A percentile compares a stretch with the other conserved stretches of the same genome.
Evolutionary conservation across 1,284 basidiomycete species (phyloP).

Genomic region (Limonomyces culmigenus): DNA sequence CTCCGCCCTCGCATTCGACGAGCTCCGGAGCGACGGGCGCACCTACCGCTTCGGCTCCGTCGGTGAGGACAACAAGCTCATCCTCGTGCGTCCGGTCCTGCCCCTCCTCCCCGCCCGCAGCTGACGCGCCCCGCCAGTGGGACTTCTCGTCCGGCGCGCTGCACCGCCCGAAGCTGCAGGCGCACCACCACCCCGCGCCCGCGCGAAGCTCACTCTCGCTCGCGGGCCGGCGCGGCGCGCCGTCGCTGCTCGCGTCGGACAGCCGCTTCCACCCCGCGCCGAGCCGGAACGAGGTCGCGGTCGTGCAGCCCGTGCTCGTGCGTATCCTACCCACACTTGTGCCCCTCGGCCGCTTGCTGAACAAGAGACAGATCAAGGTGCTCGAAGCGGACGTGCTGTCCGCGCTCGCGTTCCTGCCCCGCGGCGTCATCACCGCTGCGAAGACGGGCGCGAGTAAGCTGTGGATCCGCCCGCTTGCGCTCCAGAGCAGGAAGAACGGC

Average conservation of each 20-base stretch:
- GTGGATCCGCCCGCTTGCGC: conserved; percentile 81
- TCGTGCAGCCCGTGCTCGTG: conserved; percentile 83
- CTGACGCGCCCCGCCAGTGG: conserved; percentile 42
- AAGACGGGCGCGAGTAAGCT: conserved; percentile 61
- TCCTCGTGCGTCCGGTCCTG: conserved; percentile 37
- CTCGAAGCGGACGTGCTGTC: conserved; percentile 65
- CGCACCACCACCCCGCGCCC: conserved; percentile 47
- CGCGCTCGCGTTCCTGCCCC: conserved; percentile 52
- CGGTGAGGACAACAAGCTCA: conserved; percentile 87
- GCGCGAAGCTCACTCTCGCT: conserved; percentile 57
- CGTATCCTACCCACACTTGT: conserved; percentile 12
- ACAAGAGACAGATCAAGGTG: conserved; percentile 45
- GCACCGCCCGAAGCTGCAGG: conserved; percentile 52
- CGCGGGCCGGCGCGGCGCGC: conserved; percentile 19
- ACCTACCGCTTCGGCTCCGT: conserved; percentile 87
- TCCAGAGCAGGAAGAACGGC: too few species aligned
- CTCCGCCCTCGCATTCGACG: conserved; percentile 79
- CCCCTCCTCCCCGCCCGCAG: conserved; percentile 2
- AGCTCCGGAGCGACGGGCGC: conserved; percentile 67
- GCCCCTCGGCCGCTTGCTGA: not conserved
- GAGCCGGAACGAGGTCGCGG: conserved; percentile 75
- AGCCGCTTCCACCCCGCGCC: conserved; percentile 73
- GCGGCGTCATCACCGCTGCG: conserved; percentile 60
- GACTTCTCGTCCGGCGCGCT: conserved; percentile 75
- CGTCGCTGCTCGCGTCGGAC: conserved; percentile 33